A percentile compares a stretch with the other conserved stretches of the same genome.
phyloP scores from a whole-genome alignment of 108 stramenopile species.

The Cyclotella choctawhatcheeana region DNA sequence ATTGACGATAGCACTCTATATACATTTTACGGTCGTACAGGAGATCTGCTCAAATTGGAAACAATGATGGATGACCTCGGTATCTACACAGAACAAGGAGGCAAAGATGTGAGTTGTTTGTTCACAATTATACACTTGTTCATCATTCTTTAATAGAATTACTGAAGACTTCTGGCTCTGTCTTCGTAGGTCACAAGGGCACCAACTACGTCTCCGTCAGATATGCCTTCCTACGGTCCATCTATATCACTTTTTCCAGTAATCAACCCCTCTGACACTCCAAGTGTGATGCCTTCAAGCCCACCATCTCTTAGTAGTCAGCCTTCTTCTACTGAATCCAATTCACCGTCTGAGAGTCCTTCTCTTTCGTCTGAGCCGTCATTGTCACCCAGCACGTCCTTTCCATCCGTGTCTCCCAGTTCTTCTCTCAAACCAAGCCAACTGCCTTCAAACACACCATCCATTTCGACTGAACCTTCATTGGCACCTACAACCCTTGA shows the following conservation, averaged over 20 bases:
- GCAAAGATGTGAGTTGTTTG: too few species aligned
- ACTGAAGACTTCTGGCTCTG: too few species aligned
- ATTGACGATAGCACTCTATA: neutral
- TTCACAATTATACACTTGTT: too few species aligned
- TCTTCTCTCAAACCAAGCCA: conserved; percentile 1
- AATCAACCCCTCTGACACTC: neutral
- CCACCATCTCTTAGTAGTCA: neutral
- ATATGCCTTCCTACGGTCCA: neutral
- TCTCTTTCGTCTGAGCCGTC: neutral
- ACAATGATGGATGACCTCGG: conserved; percentile 1
- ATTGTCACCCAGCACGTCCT: too few species aligned
- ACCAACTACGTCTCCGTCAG: conserved; percentile 4
- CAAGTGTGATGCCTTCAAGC: neutral
- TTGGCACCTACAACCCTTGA: too few species aligned
- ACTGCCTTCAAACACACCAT: neutral
- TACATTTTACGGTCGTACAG: neutral
- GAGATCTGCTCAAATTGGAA: neutral
- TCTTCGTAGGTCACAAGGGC: conserved; percentile 12
- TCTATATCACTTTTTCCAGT: neutral
- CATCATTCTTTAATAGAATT: too few species aligned
- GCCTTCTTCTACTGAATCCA: too few species aligned
- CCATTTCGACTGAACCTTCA: neutral
- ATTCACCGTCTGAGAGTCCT: neutral
- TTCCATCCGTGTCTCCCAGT: too few species aligned
- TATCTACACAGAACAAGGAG: conserved; percentile 1